Base-by-base conservation (phyloP, 73 alveolate genomes). In the Uronychia binucleata region DNA sequence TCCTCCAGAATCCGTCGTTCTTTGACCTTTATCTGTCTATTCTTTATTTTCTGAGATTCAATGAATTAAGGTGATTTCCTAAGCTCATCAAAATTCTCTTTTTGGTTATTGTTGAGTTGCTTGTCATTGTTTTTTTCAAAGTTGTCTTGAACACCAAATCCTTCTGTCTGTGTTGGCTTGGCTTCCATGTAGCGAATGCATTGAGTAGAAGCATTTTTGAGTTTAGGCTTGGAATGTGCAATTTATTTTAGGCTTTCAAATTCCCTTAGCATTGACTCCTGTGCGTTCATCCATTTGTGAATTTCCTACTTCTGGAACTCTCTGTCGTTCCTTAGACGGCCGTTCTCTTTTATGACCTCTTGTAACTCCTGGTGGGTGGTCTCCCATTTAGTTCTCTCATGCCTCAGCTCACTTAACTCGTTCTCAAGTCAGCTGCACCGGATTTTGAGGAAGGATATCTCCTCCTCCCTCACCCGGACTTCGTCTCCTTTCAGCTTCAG, bases 281-380 rank as follows among this genome's bases (percentile, higher is more conserved):
- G 19, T 11, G 67, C 67, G 5, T 46, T 19, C 67, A 46, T 46
- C 67, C 67, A 46, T 19, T 46, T 5, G 19, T 5, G 19, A 19
- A 46, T 46, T 46, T 46, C 67, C 19, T 5, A 5, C 19, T 46
- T 46, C 67, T 46, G 19, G 67, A 11, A 19, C 19, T 46, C 67
- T 46, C 67, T 46, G 5, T 46, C 67, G 5, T 46, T 46, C 67
- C 33, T 83, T 33, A 83, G 84, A 1, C 29, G 1, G 26, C 1
- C 59, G 77, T 58, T 83, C 34, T 83, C 90, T 13, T 83, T 67
- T 26, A 77, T 26, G 1, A 83, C 0, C 5, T 28, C 28, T 29
- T 60, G 84, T 19, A 83, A 74, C 57, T 75, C 34, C 57, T 59
- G 5, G 0, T 80, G 27, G 74, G 60, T 26, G 74, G 60, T 84